These are phyloP conservation scores for Mycena maculata DNA, from an alignment of 768 basidiomycete species.

Conservation along the genomic window DNA sequence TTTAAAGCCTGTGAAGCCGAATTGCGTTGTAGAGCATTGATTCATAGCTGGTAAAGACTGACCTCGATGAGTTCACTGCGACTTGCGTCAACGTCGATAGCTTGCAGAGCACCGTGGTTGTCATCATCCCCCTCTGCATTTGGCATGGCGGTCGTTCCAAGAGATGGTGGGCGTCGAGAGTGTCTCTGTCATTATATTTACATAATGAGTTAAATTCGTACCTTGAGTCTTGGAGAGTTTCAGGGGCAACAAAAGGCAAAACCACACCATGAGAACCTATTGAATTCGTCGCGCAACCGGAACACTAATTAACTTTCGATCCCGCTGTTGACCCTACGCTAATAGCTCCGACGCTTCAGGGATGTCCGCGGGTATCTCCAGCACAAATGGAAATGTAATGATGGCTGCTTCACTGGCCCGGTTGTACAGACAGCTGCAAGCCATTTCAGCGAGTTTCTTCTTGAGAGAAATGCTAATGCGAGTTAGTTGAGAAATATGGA, in stretches of 20 bases:
- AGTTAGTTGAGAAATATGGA: too few relatives aligned
- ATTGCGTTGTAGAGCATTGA: not conserved
- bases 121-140: not conserved
- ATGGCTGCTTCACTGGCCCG: too few relatives aligned
- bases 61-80: not conserved
- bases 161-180: not conserved
- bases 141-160: not conserved
- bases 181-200: not conserved
- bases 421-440: too few relatives aligned
- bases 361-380: too few relatives aligned
- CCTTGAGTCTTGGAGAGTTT: not conserved
- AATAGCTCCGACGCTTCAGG: not conserved
- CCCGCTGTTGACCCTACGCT: conserved; percentile 39
- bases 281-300: not conserved
- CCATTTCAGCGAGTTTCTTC: too few relatives aligned
- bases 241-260: not conserved
- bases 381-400: too few relatives aligned
- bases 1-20: not conserved
- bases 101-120: not conserved
- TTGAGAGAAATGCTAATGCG: too few relatives aligned
- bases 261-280: conserved; percentile 43
- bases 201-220: not conserved
- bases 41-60: not conserved
- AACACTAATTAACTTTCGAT: not conserved
- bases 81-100: not conserved